Evolutionary conservation across 495 filamentous ascomycete species (phyloP).

Genomic region (Aspergillus saccharolyticus): DNA sequence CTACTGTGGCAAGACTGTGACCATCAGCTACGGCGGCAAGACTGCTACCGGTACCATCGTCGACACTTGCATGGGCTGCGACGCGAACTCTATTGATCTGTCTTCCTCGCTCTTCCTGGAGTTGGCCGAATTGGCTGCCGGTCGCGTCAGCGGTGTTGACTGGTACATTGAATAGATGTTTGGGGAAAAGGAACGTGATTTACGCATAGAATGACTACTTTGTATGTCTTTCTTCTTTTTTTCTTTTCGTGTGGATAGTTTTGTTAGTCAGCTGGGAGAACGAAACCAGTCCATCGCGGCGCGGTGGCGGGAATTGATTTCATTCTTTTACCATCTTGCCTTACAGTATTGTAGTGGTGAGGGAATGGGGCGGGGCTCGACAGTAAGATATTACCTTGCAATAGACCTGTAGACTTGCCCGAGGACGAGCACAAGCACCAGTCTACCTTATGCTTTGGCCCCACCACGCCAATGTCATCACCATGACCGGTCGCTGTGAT

Average conservation of each 20-base stretch:
- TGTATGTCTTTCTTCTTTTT: neutral
- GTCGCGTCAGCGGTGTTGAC: conserved; percentile 29
- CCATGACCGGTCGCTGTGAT: too few species aligned
- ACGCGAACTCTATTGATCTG: conserved; percentile 40
- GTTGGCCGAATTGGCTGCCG: conserved; percentile 26
- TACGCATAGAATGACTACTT: neutral
- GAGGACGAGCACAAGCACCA: too few species aligned
- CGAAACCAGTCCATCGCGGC: neutral
- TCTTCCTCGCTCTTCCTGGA: conserved; percentile 39
- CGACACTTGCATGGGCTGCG: conserved; percentile 75
- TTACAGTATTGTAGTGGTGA: neutral
- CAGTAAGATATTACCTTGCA: neutral
- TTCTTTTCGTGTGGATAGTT: conserved; percentile 4
- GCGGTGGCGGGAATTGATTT: neutral
- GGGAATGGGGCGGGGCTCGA: too few species aligned
- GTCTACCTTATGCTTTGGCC: too few species aligned
- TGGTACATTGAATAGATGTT: conserved; percentile 37
- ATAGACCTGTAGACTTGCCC: too few species aligned
- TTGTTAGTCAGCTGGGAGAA: neutral
- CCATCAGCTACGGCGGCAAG: conserved; percentile 53
- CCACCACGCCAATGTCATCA: too few species aligned
- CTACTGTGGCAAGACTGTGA: conserved; percentile 63
- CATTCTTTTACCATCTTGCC: neutral
- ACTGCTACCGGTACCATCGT: conserved; percentile 52
- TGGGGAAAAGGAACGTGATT: neutral